phyloP scores from a whole-genome alignment of 495 filamentous ascomycete genomes.

The Xylaria scruposa region DNA sequence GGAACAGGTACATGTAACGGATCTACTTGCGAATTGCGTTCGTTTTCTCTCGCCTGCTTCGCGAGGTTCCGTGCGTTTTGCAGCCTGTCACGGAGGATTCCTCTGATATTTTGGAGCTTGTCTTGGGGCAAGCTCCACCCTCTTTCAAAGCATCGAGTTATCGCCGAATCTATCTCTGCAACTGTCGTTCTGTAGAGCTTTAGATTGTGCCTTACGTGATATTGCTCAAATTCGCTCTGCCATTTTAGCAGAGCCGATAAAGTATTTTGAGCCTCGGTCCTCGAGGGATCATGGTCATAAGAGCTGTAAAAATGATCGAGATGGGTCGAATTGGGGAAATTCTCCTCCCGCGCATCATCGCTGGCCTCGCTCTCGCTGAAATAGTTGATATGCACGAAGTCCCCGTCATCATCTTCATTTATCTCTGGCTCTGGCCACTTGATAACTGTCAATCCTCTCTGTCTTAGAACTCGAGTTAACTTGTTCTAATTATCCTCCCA shows the following conservation, averaged over 20 bases:
- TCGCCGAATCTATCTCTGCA: not conserved
- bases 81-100: not conserved
- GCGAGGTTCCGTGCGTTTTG: not conserved
- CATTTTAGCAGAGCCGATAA: not conserved
- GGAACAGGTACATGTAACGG: constrained; percentile 21
- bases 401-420: not conserved
- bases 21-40: constrained; percentile 16
- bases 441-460: constrained; percentile 1
- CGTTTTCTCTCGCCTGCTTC: constrained; percentile 16
- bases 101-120: not conserved
- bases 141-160: not conserved
- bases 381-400: not conserved
- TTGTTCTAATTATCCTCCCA: not conserved
- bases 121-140: not conserved
- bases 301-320: not conserved
- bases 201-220: not conserved
- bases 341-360: constrained; percentile 10
- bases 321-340: not conserved
- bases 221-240: not conserved
- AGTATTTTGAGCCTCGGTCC: not conserved
- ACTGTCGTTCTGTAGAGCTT: not conserved
- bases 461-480: constrained; percentile 15
- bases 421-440: constrained; percentile 1
- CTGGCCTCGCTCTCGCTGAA: constrained; percentile 18
- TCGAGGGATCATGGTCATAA: not conserved